Base-by-base conservation (phyloP, 2,329 filamentous ascomycete species). In the Balansia obtecta region DNA sequence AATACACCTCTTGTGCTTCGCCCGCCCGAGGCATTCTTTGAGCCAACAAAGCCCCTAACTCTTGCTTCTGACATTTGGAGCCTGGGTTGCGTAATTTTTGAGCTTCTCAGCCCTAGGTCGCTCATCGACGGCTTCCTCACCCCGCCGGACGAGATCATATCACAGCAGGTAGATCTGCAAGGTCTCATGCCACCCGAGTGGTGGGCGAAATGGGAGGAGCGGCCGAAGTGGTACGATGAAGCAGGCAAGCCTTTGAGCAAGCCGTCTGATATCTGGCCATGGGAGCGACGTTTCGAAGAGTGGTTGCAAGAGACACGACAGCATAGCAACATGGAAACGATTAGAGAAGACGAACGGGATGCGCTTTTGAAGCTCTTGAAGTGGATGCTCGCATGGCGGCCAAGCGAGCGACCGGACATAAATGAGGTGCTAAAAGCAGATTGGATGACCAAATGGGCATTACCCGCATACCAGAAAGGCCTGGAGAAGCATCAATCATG, bases 41-140 rank as follows among this genome's bases (percentile, higher is more conserved):
- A 68, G 33, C 60, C 63, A 30, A 52, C 50, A 13, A 61, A 41
- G 15, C 59, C 67, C 13, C 58, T 70, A 7, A 61, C 62, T 1
- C 65, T 64, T 39, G 22, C 58, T 20, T 64, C 65, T 1, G 67
- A 71, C 39, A 67, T 69, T 15, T 71, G 66, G 68, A 66, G 62
- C n/a, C 61, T 71, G 4, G 62, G 59, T 0, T 70, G 63, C 49
- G 49, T 60, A 0, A 66, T 70, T 30, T 71, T 62, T 57, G 53
- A 52, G 34, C 59, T 71, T 12, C 55, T 71, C 11, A 62, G 56
- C 6, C 50, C 53, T 13, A 50, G 54, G 8, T 52, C 58, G 1
- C 50, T 61, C 1, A 53, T 62, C 13, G 54, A 58, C 33, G 55
- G 52, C 2, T 40, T 50, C 1, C 22, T 57, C 34, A n/a, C 20